phyloP scores from a whole-genome alignment of 2,329 filamentous ascomycete genomes.

The Coniochaeta sp. region DNA sequence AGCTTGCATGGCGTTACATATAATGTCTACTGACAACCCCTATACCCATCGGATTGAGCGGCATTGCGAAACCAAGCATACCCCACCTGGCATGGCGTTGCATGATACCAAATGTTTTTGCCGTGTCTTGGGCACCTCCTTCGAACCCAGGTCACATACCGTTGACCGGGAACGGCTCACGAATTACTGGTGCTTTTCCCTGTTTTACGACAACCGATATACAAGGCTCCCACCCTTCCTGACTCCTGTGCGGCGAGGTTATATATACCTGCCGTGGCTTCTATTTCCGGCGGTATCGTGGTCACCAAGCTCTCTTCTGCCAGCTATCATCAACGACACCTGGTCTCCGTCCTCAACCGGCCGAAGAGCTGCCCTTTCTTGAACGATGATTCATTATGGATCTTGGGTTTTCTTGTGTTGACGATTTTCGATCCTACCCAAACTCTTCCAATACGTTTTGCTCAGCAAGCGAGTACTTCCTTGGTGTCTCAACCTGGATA shows the following conservation, averaged over 20 bases:
- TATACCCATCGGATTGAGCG: constrained; percentile 7
- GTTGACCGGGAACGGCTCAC: background rate
- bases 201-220: background rate
- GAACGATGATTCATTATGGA: background rate
- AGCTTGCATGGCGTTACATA: constrained; percentile 16
- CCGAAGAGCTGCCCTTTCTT: background rate
- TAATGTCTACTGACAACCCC: constrained; percentile 17
- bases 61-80: constrained; percentile 10
- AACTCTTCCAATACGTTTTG: background rate
- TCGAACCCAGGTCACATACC: background rate
- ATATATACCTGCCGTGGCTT: background rate
- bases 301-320: background rate
- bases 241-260: background rate
- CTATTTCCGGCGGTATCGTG: background rate
- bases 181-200: background rate
- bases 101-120: constrained; percentile 7
- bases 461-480: background rate
- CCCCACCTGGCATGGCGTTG: constrained; percentile 9
- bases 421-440: background rate
- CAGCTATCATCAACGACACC: background rate
- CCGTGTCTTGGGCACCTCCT: background rate
- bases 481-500: background rate
- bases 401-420: background rate
- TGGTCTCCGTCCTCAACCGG: background rate
- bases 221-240: background rate